A percentile compares a stretch with the other conserved stretches of the same genome.
These are phyloP conservation scores for Aspergillus asperescens DNA, from an alignment of 495 filamentous ascomycete genomes.

Conservation along the genomic window DNA sequence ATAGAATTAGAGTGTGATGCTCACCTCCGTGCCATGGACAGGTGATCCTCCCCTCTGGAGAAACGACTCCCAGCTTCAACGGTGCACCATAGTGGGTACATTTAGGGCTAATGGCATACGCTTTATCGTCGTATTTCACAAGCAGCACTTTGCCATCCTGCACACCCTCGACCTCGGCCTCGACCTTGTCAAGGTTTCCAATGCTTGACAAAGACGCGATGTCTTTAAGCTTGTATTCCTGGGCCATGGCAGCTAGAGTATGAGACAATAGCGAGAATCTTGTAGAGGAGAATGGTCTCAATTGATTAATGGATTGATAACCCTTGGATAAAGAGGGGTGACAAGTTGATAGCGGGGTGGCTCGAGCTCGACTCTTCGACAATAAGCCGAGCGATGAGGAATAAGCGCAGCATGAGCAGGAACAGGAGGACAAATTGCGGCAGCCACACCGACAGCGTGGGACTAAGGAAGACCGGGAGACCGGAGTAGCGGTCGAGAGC, in stretches of 20 bases:
- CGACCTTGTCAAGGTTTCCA: slow-evolving; percentile 73
- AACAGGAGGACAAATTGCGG: slow-evolving; percentile 19
- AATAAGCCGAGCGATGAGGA: slow-evolving; percentile 6
- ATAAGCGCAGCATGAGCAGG: slow-evolving; percentile 24
- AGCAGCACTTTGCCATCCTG: slow-evolving; percentile 80
- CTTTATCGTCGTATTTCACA: slow-evolving; percentile 64
- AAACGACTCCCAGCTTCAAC: slow-evolving; percentile 74
- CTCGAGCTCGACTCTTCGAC: background rate
- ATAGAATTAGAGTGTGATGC: slow-evolving; percentile 12
- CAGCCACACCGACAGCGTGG: slow-evolving; percentile 23
- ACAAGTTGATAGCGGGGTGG: background rate
- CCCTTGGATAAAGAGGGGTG: background rate
- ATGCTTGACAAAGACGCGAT: slow-evolving; percentile 62
- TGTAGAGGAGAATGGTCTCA: background rate
- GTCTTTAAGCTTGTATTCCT: slow-evolving; percentile 84
- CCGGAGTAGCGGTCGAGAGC: background rate
- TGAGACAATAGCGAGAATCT: background rate
- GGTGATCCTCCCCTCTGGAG: slow-evolving; percentile 74
- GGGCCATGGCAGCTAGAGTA: slow-evolving; percentile 40
- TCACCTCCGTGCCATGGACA: slow-evolving; percentile 94
- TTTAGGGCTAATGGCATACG: slow-evolving; percentile 74
- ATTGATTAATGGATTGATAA: background rate
- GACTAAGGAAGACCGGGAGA: slow-evolving; percentile 7
- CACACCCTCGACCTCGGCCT: slow-evolving; percentile 86
- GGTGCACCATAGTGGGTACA: slow-evolving; percentile 96